Percentiles rank a stretch among this genome's conserved stretches.
phyloP scores from a whole-genome alignment of 2,329 filamentous ascomycete genomes.

The Pseudogymnoascus sp. region DNA sequence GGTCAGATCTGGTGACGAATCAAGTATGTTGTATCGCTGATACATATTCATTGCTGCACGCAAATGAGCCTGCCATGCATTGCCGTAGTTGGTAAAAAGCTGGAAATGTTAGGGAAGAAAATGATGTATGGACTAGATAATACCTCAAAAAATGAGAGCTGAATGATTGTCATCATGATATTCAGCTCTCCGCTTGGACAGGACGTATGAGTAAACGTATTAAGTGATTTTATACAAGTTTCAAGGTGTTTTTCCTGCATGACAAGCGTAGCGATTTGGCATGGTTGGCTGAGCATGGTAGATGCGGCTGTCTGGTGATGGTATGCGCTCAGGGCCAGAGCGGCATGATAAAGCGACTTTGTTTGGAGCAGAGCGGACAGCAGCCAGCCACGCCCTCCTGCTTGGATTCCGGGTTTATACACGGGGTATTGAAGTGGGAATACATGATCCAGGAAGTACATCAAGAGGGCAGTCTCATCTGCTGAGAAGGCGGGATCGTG shows the following conservation, averaged over 20 bases:
- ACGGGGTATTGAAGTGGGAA: slow-evolving; percentile 57
- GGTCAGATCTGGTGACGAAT: slow-evolving; percentile 3
- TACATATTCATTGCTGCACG: slow-evolving; percentile 20
- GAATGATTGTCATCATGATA: slow-evolving; percentile 44
- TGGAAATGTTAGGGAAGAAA: slow-evolving; percentile 38
- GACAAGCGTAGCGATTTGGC: slow-evolving; percentile 11
- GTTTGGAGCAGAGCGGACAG: slow-evolving; percentile 49
- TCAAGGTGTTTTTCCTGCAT: slow-evolving; percentile 25
- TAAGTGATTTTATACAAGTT: slow-evolving; percentile 26
- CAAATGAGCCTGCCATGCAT: slow-evolving; percentile 22
- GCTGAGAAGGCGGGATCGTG: slow-evolving; percentile 10
- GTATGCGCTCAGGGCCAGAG: slow-evolving; percentile 47
- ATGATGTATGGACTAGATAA: slow-evolving; percentile 20
- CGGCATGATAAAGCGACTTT: slow-evolving; percentile 49
- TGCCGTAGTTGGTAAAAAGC: slow-evolving; percentile 35
- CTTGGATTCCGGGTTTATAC: slow-evolving; percentile 47
- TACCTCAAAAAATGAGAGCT: slow-evolving; percentile 46
- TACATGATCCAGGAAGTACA: slow-evolving; percentile 55
- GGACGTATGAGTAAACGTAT: slow-evolving; percentile 12
- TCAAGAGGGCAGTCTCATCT: slow-evolving; percentile 32
- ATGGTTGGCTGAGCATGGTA: slow-evolving; percentile 19
- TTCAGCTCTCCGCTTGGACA: slow-evolving; percentile 21
- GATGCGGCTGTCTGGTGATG: slow-evolving; percentile 29
- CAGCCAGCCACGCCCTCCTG: slow-evolving; percentile 53
- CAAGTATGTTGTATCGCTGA: slow-evolving; percentile 7